Conservation (phyloP, 1,284 basidiomycete genomes). For the Boletus smithii region DNA sequence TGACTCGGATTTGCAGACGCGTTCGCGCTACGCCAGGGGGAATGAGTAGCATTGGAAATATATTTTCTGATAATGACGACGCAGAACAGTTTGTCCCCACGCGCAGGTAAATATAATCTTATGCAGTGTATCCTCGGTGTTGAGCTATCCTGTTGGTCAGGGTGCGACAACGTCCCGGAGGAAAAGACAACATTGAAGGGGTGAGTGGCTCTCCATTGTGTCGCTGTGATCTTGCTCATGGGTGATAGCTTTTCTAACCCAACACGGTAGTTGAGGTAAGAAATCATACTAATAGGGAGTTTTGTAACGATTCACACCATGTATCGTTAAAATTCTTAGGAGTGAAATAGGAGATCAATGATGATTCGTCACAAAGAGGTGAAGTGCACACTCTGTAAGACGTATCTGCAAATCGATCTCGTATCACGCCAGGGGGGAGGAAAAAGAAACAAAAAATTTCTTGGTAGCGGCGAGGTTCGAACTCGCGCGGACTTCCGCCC, state of each 20-base stretch:
- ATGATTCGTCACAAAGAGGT: neutral
- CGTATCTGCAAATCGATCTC: neutral
- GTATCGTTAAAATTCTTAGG: neutral
- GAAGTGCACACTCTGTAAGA: neutral
- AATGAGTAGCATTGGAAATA: conserved; percentile 40
- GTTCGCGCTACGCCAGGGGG: conserved; percentile 54
- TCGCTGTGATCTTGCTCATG: conserved; percentile 4
- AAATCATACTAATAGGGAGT: neutral
- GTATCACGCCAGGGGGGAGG: neutral
- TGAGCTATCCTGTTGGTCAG: conserved; percentile 29
- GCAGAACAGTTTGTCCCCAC: conserved; percentile 57
- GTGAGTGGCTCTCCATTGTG: conserved; percentile 38
- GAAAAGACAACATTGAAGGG: conserved; percentile 54
- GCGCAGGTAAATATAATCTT: conserved; percentile 45
- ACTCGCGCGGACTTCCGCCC: conserved; percentile 74
- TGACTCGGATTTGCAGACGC: conserved; percentile 37
- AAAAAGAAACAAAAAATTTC: neutral
- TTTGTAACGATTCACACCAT: neutral
- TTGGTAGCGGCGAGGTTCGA: conserved; percentile 80
- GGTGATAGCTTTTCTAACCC: conserved; percentile 27
- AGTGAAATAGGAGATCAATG: neutral
- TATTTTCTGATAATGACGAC: conserved; percentile 45
- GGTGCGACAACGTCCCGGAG: conserved; percentile 61
- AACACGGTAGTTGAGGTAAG: neutral
- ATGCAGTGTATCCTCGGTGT: neutral